Evolutionary conservation across 441 rosid species (phyloP).

Genomic region (Brassica balearica): DNA sequence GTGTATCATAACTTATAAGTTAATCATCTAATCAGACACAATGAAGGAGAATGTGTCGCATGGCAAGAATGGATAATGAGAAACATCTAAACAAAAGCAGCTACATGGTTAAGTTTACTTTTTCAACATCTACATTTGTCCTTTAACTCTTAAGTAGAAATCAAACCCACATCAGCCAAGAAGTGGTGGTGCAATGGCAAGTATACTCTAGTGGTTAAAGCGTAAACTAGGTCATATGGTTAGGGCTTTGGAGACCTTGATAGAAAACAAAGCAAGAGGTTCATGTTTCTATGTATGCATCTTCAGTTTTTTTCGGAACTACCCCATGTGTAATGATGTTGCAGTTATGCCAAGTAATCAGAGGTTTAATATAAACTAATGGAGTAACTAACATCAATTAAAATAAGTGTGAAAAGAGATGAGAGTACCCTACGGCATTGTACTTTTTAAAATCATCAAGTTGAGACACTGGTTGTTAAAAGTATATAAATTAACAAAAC

Average conservation of each 20-base stretch:
- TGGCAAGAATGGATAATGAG: constrained; percentile 1
- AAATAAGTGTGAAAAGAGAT: constrained; percentile 31
- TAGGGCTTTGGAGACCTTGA: constrained; percentile 8
- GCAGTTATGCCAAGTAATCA: constrained; percentile 39
- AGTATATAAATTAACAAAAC: constrained; percentile 23
- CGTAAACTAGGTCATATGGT: neutral
- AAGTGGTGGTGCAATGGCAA: constrained; percentile 12
- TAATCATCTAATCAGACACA: constrained; percentile 7
- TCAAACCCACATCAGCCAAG: constrained; percentile 1
- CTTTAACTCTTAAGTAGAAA: constrained; percentile 1
- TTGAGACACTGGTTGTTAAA: constrained; percentile 37
- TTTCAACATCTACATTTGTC: constrained; percentile 11
- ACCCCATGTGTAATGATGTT: constrained; percentile 41
- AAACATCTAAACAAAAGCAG: constrained; percentile 3
- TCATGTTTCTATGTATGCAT: constrained; percentile 31
- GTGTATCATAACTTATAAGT: neutral
- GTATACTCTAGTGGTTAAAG: neutral
- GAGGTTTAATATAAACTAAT: constrained; percentile 28
- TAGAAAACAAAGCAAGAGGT: constrained; percentile 3
- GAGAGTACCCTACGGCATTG: constrained; percentile 42
- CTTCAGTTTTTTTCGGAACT: constrained; percentile 17
- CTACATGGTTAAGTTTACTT: neutral
- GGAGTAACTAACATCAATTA: constrained; percentile 22
- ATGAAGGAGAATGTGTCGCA: constrained; percentile 10
- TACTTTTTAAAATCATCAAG: constrained; percentile 45